phyloP scores from a whole-genome alignment of 495 filamentous ascomycete species.

The Tricharina praecox region DNA sequence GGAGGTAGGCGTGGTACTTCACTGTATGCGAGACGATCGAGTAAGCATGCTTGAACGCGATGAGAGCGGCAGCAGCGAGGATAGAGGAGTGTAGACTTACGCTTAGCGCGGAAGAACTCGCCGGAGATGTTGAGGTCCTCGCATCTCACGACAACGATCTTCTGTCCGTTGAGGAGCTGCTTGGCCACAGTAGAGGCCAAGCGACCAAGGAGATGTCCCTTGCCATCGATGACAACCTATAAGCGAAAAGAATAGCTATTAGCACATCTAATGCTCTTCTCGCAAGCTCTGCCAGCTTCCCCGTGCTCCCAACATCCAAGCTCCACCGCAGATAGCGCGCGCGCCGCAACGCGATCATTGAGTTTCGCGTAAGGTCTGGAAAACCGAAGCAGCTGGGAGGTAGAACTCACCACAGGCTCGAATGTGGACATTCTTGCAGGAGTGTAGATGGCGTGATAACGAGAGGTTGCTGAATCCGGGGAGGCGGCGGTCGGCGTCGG shows the following conservation, averaged over 20 bases:
- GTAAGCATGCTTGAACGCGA: not conserved
- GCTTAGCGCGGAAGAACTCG: constrained; percentile 99
- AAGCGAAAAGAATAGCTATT: constrained; percentile 21
- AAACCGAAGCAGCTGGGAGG: constrained; percentile 7
- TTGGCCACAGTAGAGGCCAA: constrained; percentile 97
- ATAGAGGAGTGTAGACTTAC: constrained; percentile 45
- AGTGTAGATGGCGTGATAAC: constrained; percentile 28
- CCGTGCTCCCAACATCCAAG: too few species aligned
- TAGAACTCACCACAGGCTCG: constrained; percentile 77
- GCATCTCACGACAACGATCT: constrained; percentile 97
- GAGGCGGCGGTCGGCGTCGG: constrained; percentile 21
- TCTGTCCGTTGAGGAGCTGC: constrained; percentile 97
- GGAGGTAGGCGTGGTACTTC: constrained; percentile 99
- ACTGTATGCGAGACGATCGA: constrained; percentile 41
- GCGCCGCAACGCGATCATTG: not conserved
- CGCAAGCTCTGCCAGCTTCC: too few species aligned
- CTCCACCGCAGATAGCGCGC: not conserved
- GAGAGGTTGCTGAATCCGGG: constrained; percentile 24
- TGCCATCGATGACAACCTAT: constrained; percentile 96
- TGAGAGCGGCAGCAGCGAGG: not conserved
- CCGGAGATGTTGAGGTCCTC: constrained; percentile 99
- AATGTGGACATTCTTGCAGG: constrained; percentile 86
- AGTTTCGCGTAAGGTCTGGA: not conserved
- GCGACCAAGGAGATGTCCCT: constrained; percentile 98
- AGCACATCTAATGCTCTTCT: too few species aligned